A percentile compares a stretch with the other conserved stretches of the same genome.
Evolutionary conservation across 2,329 filamentous ascomycete genomes (phyloP).

Genomic region (Paracorniculantispora psalliotae): DNA sequence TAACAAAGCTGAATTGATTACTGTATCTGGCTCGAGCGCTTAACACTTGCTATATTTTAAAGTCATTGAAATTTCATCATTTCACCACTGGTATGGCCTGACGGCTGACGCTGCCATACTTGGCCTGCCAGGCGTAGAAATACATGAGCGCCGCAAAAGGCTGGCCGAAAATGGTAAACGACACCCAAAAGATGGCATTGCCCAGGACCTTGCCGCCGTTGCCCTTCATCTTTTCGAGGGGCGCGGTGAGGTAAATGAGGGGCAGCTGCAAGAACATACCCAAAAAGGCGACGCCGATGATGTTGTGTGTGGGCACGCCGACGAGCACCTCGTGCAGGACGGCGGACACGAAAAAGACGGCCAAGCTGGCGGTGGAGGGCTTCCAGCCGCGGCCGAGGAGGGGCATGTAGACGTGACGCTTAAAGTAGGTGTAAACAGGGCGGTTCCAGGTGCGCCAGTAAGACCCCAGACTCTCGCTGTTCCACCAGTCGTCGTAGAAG

Average conservation of each 20-base stretch:
- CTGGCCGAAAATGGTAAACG: conserved; percentile 92
- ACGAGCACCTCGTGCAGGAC: conserved; percentile 89
- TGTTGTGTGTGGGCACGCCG: conserved; percentile 89
- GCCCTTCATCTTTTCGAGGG: conserved; percentile 72
- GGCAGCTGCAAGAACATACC: conserved; percentile 95
- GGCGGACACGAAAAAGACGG: conserved; percentile 85
- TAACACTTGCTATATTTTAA: not conserved
- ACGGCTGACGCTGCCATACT: conserved; percentile 78
- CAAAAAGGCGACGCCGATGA: conserved; percentile 85
- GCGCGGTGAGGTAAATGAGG: conserved; percentile 74
- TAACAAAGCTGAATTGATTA: too few species aligned
- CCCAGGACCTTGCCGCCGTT: conserved; percentile 71
- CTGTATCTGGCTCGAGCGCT: conserved; percentile 1
- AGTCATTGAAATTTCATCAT: not conserved
- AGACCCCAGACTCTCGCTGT: conserved; percentile 73
- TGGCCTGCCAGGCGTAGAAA: conserved; percentile 98
- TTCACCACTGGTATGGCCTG: conserved; percentile 20
- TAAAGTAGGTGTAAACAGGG: conserved; percentile 95
- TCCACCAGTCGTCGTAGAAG: conserved; percentile 99
- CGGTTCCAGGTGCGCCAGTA: conserved; percentile 99
- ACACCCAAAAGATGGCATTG: conserved; percentile 94
- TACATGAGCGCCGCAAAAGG: conserved; percentile 88
- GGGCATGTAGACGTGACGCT: conserved; percentile 85
- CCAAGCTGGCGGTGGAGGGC: conserved; percentile 62
- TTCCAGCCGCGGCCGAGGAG: conserved; percentile 80